phyloP scores from a whole-genome alignment of 2,329 filamentous ascomycete species.

The Alternaria atra region DNA sequence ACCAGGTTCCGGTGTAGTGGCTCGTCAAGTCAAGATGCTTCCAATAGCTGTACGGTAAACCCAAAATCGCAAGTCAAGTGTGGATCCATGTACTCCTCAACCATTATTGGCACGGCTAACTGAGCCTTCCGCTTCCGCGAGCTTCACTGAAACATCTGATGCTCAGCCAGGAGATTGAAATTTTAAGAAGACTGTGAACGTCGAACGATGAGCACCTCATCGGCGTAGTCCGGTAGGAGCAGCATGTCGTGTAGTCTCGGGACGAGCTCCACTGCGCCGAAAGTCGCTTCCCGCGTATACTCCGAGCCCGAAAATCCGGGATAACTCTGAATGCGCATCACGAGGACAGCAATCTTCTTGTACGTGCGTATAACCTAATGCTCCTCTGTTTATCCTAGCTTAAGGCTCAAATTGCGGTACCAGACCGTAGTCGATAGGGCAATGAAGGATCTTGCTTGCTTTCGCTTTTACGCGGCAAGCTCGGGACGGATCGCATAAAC shows the following conservation, averaged over 20 bases:
- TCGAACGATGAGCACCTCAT: slow-evolving; percentile 41
- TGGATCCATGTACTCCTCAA: slow-evolving; percentile 25
- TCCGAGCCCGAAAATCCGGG: slow-evolving; percentile 19
- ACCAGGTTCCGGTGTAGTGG: slow-evolving; percentile 28
- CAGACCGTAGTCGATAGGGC: neutral
- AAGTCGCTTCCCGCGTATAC: slow-evolving; percentile 28
- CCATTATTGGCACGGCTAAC: slow-evolving; percentile 15
- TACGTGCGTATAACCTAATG: neutral
- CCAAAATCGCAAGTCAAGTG: slow-evolving; percentile 29
- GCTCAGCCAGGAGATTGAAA: slow-evolving; percentile 13
- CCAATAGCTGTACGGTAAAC: slow-evolving; percentile 30
- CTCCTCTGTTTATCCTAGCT: neutral
- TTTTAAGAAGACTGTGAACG: slow-evolving; percentile 14
- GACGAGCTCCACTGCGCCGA: slow-evolving; percentile 17
- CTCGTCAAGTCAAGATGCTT: slow-evolving; percentile 29
- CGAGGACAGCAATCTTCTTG: slow-evolving; percentile 13
- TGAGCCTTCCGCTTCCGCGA: slow-evolving; percentile 27
- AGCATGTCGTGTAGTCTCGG: slow-evolving; percentile 23
- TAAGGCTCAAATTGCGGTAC: neutral
- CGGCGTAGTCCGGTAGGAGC: slow-evolving; percentile 28
- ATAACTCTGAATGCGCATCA: slow-evolving; percentile 15
- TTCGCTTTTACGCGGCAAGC: neutral
- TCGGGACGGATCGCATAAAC: slow-evolving; percentile 1
- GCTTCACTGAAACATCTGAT: slow-evolving; percentile 17
- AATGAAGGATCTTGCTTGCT: neutral